phyloP scores from a whole-genome alignment of 495 filamentous ascomycete species.

The Hypoxylon rickii region DNA sequence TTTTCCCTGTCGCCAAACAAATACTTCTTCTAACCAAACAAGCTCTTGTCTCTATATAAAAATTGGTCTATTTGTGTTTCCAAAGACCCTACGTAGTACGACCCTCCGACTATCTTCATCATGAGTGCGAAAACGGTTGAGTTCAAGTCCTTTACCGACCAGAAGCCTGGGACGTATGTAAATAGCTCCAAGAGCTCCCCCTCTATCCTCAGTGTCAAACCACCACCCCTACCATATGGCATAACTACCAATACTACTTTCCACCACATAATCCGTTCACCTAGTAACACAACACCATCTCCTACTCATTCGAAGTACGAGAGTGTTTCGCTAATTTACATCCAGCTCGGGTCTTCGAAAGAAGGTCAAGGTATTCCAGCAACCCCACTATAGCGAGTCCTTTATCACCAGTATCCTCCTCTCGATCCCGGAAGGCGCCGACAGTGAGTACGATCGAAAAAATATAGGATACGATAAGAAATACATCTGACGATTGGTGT shows the following conservation, averaged over 20 bases:
- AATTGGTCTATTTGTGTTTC: too few species aligned
- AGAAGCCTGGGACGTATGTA: constrained; percentile 99
- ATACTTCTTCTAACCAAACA: not conserved
- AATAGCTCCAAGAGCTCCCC: constrained; percentile 39
- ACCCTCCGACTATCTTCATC: too few species aligned
- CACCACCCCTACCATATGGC: not conserved
- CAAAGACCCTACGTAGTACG: too few species aligned
- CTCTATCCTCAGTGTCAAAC: constrained; percentile 33
- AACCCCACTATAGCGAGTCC: constrained; percentile 92
- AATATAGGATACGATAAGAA: too few species aligned
- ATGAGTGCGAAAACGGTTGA: constrained; percentile 80
- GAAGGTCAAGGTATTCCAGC: constrained; percentile 97
- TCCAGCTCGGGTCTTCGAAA: constrained; percentile 93
- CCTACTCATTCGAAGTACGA: too few species aligned
- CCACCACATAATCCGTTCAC: not conserved
- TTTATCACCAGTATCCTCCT: constrained; percentile 92
- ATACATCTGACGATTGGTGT: too few species aligned
- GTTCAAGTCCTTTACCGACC: constrained; percentile 82
- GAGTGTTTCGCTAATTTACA: too few species aligned
- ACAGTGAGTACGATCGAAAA: constrained; percentile 54
- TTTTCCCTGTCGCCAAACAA: constrained; percentile 15
- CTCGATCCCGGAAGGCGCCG: constrained; percentile 91
- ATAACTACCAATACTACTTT: not conserved
- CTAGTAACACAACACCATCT: constrained; percentile 24
- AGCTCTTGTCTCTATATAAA: too few species aligned